Evolutionary conservation across 2,329 filamentous ascomycete species (phyloP), one percentile per base, ranked within the genome.

Genomic region (Ambrosiella cleistominuta): DNA sequence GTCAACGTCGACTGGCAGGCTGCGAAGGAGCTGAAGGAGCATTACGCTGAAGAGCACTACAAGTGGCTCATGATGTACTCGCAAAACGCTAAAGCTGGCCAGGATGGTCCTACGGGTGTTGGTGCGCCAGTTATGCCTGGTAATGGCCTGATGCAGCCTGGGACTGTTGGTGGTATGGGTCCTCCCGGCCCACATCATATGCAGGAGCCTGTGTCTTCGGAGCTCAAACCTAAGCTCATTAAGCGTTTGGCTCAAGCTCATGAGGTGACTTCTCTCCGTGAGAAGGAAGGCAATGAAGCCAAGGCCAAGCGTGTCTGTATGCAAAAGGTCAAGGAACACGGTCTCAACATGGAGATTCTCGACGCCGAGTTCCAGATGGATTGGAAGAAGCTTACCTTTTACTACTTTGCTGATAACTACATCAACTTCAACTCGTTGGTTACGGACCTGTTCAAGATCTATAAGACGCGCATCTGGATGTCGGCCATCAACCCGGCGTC

Each of bases 381-480:
- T 69, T 96, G 89, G 82, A 95, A 97, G 72, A 98, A 98, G 69
- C 74, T 98, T 58, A 98, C 94, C 0, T 97, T 97, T 71, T 98
- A 96, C 74, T 98, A 97, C 72, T 98, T 96, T 68, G 91, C 93
- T 57, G 90, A 96, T 67, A 83, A 88, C 0, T 98, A 98, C 69
- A 95, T 98, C 75, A 97, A 97, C 72, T 98, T 98, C 77, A 98
- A 98, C 69, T 88, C 88, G 1, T 80, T 98, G 13, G 93, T 98
- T 57, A 95, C 90, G 0, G 93, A 98, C 68, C 77, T 98, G 11
- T 98, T 97, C 79, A 97, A 97, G 72, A 91, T 97, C 62, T 98
- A 97, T 77, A 98, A 98, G 75, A 95, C 91, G 19, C 82, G 94
- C 64, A 98, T 98, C 66, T 98, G 93, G 93, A 95, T 98, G 88